These are phyloP conservation scores for Mycena polygramma DNA, from an alignment of 768 basidiomycete species.

Conservation along the genomic window DNA sequence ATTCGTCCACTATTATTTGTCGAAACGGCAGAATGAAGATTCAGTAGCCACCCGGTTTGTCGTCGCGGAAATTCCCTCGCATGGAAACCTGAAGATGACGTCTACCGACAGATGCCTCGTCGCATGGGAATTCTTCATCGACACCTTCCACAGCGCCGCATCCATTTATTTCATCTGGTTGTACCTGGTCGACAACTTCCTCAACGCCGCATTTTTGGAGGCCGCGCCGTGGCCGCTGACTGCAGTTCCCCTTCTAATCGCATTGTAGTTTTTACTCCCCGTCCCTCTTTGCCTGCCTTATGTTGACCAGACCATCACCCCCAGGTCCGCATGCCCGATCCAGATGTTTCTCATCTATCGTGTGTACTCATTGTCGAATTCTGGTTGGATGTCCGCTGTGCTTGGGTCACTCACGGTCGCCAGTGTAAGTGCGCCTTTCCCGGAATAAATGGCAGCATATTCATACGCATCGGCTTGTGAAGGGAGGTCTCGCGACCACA, in stretches of 20 bases:
- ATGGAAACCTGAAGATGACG: background rate
- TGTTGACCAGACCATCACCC: background rate
- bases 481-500: background rate
- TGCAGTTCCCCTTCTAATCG: slow-evolving; percentile 30
- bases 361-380: slow-evolving; percentile 21
- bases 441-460: background rate
- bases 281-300: background rate
- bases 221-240: slow-evolving; percentile 35
- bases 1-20: slow-evolving; percentile 22
- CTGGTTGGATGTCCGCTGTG: slow-evolving; percentile 1
- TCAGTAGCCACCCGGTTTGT: slow-evolving; percentile 5
- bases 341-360: slow-evolving; percentile 18
- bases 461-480: background rate
- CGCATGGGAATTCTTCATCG: slow-evolving; percentile 33
- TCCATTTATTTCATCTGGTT: slow-evolving; percentile 37
- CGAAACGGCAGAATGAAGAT: slow-evolving; percentile 15
- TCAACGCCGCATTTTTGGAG: slow-evolving; percentile 31
- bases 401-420: slow-evolving; percentile 12
- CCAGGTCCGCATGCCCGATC: slow-evolving; percentile 32
- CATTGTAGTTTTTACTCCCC: slow-evolving; percentile 2
- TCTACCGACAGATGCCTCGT: slow-evolving; percentile 25
- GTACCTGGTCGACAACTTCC: slow-evolving; percentile 35
- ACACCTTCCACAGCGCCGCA: slow-evolving; percentile 34
- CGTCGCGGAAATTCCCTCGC: background rate
- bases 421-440: background rate